phyloP scores from a whole-genome alignment of 2,329 filamentous ascomycete genomes.

The Claviceps sp. region DNA sequence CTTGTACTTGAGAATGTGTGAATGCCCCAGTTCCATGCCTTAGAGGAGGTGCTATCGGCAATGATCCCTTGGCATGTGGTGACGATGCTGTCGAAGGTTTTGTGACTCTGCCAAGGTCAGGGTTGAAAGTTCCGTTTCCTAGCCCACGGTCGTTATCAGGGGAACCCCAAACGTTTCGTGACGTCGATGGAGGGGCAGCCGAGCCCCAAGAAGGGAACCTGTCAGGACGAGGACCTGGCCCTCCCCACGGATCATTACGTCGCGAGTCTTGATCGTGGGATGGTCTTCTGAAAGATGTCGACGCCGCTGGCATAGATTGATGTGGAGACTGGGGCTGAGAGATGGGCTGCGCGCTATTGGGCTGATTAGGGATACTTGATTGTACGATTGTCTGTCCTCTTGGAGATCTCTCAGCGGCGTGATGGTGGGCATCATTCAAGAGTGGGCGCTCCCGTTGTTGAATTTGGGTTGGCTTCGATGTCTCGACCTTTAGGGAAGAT shows the following conservation, averaged over 20 bases:
- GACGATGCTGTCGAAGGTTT: slow-evolving; percentile 22
- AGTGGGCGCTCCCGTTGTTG: slow-evolving; percentile 19
- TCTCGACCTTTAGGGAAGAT: slow-evolving; percentile 27
- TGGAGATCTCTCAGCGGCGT: not conserved
- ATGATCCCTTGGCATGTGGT: slow-evolving; percentile 25
- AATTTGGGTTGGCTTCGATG: slow-evolving; percentile 18
- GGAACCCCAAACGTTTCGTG: slow-evolving; percentile 60
- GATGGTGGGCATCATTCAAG: slow-evolving; percentile 8
- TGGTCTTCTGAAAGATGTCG: slow-evolving; percentile 13
- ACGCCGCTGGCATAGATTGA: slow-evolving; percentile 7
- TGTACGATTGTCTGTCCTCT: slow-evolving; percentile 1
- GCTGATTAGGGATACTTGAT: not conserved
- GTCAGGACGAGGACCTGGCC: slow-evolving; percentile 28
- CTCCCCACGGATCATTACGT: slow-evolving; percentile 24
- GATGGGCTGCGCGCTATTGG: slow-evolving; percentile 2
- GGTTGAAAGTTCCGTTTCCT: slow-evolving; percentile 65
- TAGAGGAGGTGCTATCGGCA: slow-evolving; percentile 31
- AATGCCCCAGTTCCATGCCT: slow-evolving; percentile 5
- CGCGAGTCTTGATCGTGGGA: slow-evolving; percentile 21
- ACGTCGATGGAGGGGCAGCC: slow-evolving; percentile 24
- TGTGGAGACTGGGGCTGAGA: slow-evolving; percentile 8
- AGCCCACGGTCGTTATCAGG: slow-evolving; percentile 58
- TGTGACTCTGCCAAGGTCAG: slow-evolving; percentile 40
- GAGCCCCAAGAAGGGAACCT: slow-evolving; percentile 37
- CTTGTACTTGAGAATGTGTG: slow-evolving; percentile 13